Conservation (phyloP, 2,329 filamentous ascomycete species). For the Pseudogymnoascus sp. region DNA sequence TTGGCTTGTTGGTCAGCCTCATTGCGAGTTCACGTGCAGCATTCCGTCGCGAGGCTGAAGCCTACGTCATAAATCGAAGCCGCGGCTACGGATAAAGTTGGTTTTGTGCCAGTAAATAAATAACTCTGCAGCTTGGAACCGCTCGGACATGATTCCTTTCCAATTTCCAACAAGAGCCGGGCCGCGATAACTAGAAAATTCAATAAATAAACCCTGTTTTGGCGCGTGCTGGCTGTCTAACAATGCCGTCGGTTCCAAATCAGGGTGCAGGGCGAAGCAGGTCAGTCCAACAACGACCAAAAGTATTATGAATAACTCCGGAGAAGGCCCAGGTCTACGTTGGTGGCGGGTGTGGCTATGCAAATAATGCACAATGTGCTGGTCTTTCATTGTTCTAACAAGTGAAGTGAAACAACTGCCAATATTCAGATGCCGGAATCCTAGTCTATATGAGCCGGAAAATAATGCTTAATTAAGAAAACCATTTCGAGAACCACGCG, state of each 20-base stretch:
- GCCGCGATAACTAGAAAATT: background rate
- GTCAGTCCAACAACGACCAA: background rate
- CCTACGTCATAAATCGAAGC: background rate
- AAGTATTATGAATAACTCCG: background rate
- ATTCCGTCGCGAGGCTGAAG: background rate
- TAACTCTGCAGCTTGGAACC: background rate
- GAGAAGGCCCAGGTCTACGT: background rate
- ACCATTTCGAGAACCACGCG: constrained; percentile 22
- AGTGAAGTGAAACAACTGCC: background rate
- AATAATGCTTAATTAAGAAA: background rate
- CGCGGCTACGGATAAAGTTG: background rate
- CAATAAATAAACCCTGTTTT: background rate
- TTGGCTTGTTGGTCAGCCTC: background rate
- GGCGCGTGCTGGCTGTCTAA: background rate
- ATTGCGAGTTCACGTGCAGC: background rate
- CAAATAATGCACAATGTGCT: background rate
- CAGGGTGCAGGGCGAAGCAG: background rate
- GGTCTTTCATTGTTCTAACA: background rate
- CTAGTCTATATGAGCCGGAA: background rate
- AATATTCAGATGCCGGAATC: background rate
- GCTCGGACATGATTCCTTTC: background rate
- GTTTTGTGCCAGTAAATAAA: background rate
- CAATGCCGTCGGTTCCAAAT: background rate
- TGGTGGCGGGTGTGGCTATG: background rate
- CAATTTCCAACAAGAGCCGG: background rate